Evolutionary conservation across 257 asterid species (phyloP), one percentile per base, ranked within the genome.

Genomic region (Lavandula angustifolia): DNA sequence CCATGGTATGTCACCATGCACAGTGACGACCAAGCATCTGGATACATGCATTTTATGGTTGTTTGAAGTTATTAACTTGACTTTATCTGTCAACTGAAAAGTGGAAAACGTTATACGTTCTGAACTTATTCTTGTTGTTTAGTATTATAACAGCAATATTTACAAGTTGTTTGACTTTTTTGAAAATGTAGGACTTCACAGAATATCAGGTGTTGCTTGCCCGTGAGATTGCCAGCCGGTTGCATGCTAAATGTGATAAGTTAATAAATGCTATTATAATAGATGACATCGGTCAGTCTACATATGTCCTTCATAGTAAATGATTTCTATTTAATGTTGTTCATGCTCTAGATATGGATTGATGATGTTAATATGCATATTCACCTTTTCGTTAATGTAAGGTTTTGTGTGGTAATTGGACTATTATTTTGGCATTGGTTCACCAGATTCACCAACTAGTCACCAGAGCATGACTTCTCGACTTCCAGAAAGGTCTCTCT

Each of bases 401-500:
- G 38, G 55, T 55, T 50, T 4, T 62, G 13, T 48, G 47, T 64
- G 9, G 33, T 69, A 66, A 53, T 12, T 35, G 16, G 16, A 53
- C 62, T 32, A 44, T 52, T 53, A 17, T 52, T 31, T 37, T 72
- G 50, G 31, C 67, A 29, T 68, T 80, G 73, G 50, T 74, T 81
- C 55, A 38, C 67, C 88, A 88, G 98, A 85, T 76, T 82, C 85
- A 9, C 79, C 95, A 16, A 56, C 80, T 62, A 75, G 77, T 71
- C 82, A 67, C 73, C 97, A 82, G 75, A 82, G 69, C 75, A 71
- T 94, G 84, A 76, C 85, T 74, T 85, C 98, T 62, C 86, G 98
- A 61, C 96, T 92, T 52, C 98, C 96, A 40, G 98, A 92, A 80
- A 92, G 98, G 97, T 92, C 49, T 60, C 68, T 71, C 55, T 73